Percentiles rank a stretch among this genome's conserved stretches.
Evolutionary conservation across 495 filamentous ascomycete genomes (phyloP).

Genomic region (Penicillium steckii): DNA sequence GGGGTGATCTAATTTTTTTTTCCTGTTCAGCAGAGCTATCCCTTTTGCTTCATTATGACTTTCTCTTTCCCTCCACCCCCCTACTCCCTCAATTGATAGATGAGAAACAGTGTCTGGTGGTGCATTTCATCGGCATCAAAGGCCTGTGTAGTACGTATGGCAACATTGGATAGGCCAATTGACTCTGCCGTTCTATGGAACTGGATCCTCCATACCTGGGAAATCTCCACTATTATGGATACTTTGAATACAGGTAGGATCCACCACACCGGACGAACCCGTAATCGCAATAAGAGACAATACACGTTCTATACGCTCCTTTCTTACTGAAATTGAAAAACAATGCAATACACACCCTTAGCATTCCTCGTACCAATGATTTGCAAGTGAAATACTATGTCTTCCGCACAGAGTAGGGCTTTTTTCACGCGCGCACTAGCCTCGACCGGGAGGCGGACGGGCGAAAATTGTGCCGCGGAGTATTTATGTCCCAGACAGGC

Average conservation of each 20-base stretch:
- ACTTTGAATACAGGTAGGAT: not conserved
- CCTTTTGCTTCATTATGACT: not conserved
- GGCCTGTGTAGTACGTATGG: not conserved
- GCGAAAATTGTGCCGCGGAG: slow-evolving; percentile 48
- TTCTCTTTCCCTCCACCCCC: slow-evolving; percentile 1
- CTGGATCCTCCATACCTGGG: not conserved
- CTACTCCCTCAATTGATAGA: not conserved
- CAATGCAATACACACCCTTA: slow-evolving; percentile 16
- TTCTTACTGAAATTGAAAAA: slow-evolving; percentile 17
- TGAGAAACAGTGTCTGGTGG: slow-evolving; percentile 3
- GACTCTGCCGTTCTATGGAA: not conserved
- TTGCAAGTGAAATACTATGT: slow-evolving; percentile 19
- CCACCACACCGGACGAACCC: slow-evolving; percentile 13
- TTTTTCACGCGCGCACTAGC: slow-evolving; percentile 37
- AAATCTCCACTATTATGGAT: not conserved
- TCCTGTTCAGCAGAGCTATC: not conserved
- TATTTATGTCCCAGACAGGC: slow-evolving; percentile 41
- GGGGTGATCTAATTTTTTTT: slow-evolving; percentile 10
- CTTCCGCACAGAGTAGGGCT: slow-evolving; percentile 38
- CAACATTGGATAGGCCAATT: not conserved
- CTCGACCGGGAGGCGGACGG: slow-evolving; percentile 37
- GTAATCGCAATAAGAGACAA: too few relatives aligned
- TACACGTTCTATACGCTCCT: too few relatives aligned
- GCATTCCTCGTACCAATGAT: slow-evolving; percentile 23
- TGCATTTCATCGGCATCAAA: too few relatives aligned